Evolutionary conservation across 768 basidiomycete genomes (phyloP).

Genomic region (Lactarius indigo): DNA sequence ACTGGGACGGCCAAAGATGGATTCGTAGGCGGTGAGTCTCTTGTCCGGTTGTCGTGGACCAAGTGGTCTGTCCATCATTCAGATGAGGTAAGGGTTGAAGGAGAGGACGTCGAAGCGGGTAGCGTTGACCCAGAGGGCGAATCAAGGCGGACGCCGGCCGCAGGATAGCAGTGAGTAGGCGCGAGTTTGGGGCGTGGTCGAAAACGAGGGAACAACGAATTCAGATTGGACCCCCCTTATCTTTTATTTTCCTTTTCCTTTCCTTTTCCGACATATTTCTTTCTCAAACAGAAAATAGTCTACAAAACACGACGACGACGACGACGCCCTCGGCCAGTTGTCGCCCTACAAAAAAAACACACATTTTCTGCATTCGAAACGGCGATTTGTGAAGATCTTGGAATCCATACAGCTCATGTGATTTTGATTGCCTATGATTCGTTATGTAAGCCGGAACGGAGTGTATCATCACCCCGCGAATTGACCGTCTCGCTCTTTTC

Average conservation of each 20-base stretch:
- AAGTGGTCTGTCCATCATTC: slow-evolving; percentile 48
- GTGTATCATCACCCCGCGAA: not conserved
- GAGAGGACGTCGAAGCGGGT: not conserved
- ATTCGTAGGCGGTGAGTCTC: slow-evolving; percentile 77
- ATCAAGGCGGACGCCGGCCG: not conserved
- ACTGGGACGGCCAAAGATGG: slow-evolving; percentile 80
- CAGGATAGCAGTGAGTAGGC: too few relatives aligned
- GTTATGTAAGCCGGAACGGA: not conserved
- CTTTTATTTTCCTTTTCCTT: not conserved
- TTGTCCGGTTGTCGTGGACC: slow-evolving; percentile 67
- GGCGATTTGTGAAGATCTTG: not conserved
- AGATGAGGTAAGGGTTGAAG: not conserved
- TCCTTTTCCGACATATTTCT: not conserved
- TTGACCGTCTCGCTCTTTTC: not conserved
- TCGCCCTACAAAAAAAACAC: not conserved
- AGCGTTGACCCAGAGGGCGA: not conserved
- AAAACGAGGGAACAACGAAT: slow-evolving; percentile 9
- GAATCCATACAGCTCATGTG: not conserved
- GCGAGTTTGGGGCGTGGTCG: not conserved
- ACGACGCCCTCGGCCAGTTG: not conserved
- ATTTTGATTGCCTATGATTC: not conserved
- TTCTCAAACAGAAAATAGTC: not conserved
- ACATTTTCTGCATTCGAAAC: not conserved
- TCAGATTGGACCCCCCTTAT: not conserved
- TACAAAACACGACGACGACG: not conserved